phyloP scores from a whole-genome alignment of 768 basidiomycete species.

The Leccinellum albellum region DNA sequence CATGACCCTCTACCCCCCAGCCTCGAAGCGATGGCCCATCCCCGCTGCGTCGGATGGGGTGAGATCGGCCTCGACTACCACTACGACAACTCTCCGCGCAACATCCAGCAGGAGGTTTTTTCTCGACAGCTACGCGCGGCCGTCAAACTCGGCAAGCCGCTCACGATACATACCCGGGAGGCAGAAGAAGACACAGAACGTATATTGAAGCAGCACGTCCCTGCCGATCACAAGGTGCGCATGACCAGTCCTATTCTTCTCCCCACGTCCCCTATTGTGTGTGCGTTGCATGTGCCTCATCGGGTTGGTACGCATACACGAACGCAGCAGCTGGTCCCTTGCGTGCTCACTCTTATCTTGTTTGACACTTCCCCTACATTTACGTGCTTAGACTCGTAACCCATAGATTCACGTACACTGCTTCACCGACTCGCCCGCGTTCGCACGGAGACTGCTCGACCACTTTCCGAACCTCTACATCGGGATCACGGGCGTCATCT shows the following conservation, averaged over 20 bases:
- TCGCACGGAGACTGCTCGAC: constrained; percentile 65
- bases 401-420: constrained; percentile 81
- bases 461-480: constrained; percentile 82
- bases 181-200: constrained; percentile 79
- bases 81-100: constrained; percentile 73
- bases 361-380: neutral
- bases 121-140: constrained; percentile 65
- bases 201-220: constrained; percentile 74
- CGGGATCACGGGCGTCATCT: constrained; percentile 83
- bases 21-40: constrained; percentile 71
- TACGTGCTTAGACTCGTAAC: neutral
- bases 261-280: neutral
- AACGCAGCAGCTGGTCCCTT: neutral
- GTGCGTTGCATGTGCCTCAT: neutral
- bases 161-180: constrained; percentile 85
- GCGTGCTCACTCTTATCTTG: neutral
- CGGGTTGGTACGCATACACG: neutral
- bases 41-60: constrained; percentile 83
- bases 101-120: constrained; percentile 64
- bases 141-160: constrained; percentile 63
- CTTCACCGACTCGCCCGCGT: constrained; percentile 77
- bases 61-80: constrained; percentile 88
- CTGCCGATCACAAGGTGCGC: constrained; percentile 61
- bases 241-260: neutral
- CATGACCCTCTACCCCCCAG: constrained; percentile 41